phyloP scores from a whole-genome alignment of 441 rosid genomes.

The Jatropha multifida region DNA sequence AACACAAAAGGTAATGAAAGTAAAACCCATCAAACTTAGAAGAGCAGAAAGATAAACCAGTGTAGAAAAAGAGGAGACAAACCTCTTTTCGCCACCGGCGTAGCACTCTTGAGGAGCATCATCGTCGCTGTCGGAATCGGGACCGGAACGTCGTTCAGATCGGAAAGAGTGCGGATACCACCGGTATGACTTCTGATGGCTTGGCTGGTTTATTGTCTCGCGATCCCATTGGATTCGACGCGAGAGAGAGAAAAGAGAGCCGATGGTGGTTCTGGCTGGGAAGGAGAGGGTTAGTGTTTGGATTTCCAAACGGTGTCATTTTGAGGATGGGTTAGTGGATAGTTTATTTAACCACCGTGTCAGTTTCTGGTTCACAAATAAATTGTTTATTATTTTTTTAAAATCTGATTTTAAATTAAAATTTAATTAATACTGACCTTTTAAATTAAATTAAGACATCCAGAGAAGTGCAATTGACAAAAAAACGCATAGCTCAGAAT shows the following conservation, averaged over 20 bases:
- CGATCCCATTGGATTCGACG: slow-evolving; percentile 49
- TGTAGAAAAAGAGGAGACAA: not conserved
- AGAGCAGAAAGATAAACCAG: too few species aligned
- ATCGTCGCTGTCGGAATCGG: slow-evolving; percentile 87
- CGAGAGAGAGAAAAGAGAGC: not conserved
- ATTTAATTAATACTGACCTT: too few species aligned
- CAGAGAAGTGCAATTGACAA: too few species aligned
- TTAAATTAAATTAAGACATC: too few species aligned
- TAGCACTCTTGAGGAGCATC: slow-evolving; percentile 90
- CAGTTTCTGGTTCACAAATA: too few species aligned
- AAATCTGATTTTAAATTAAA: too few species aligned
- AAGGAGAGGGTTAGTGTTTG: too few species aligned
- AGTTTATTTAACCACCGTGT: too few species aligned
- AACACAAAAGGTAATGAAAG: not conserved
- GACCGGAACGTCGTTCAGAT: slow-evolving; percentile 74
- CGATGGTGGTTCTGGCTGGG: not conserved
- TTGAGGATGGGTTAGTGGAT: too few species aligned
- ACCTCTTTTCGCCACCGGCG: slow-evolving; percentile 98
- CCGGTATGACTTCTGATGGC: slow-evolving; percentile 54
- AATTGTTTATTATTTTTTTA: too few species aligned
- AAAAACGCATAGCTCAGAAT: too few species aligned
- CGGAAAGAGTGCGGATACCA: slow-evolving; percentile 80
- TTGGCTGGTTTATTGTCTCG: slow-evolving; percentile 76
- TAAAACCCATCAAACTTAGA: not conserved
- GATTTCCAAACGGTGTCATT: too few species aligned